phyloP scores from a whole-genome alignment of 2,329 filamentous ascomycete genomes.

The Epichloe hybrida region DNA sequence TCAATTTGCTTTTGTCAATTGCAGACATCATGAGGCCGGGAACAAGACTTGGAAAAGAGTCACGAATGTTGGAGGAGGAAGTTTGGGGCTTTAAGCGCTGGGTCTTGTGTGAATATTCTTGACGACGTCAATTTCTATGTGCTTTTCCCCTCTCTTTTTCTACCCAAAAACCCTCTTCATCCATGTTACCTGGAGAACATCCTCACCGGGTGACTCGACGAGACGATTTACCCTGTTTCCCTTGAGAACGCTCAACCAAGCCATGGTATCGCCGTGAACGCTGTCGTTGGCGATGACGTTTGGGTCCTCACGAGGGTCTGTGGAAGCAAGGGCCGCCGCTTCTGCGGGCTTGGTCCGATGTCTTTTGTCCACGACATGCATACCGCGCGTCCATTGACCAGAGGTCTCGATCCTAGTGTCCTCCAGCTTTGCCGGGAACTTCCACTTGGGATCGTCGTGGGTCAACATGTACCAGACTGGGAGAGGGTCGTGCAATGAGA shows the following conservation, averaged over 20 bases:
- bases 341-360: constrained; percentile 39
- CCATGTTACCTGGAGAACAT: constrained; percentile 51
- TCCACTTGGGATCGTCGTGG: constrained; percentile 43
- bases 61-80: too few relatives aligned
- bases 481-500: constrained; percentile 65
- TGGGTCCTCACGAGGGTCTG: constrained; percentile 27
- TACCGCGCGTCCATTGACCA: constrained; percentile 90
- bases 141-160: background rate
- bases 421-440: constrained; percentile 44
- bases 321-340: constrained; percentile 24
- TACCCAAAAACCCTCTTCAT: constrained; percentile 51
- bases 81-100: too few relatives aligned
- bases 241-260: constrained; percentile 58
- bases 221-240: constrained; percentile 75
- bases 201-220: constrained; percentile 52
- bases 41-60: background rate
- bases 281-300: constrained; percentile 29
- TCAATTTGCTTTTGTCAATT: background rate
- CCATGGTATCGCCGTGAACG: constrained; percentile 56
- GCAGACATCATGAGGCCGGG: background rate
- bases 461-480: constrained; percentile 69
- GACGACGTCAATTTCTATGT: background rate
- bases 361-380: constrained; percentile 73
- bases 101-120: too few relatives aligned
- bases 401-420: constrained; percentile 82